Conservation (phyloP, 345 rosid genomes). For the Euphorbia tirucalli region DNA sequence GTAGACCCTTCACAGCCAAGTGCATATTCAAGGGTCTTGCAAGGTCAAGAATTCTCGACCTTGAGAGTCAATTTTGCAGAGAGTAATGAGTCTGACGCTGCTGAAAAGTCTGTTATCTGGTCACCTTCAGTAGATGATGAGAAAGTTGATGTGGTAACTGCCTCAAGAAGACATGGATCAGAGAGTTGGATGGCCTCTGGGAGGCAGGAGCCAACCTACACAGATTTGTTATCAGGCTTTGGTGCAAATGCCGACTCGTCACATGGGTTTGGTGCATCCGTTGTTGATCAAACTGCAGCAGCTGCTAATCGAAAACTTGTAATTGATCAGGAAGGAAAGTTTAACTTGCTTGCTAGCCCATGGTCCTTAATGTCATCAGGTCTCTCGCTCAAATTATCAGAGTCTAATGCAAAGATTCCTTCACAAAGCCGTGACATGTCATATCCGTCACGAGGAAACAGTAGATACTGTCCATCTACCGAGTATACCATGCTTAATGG, state of each 20-base stretch:
- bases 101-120: constrained; percentile 30
- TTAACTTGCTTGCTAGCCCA: constrained; percentile 26
- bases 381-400: constrained; percentile 32
- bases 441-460: constrained; percentile 21
- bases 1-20: constrained; percentile 34
- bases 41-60: constrained; percentile 51
- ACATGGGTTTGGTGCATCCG: constrained; percentile 18
- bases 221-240: constrained; percentile 38
- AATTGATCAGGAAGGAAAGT: constrained; percentile 30
- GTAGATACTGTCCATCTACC: constrained; percentile 20
- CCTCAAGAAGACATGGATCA: constrained; percentile 31
- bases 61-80: constrained; percentile 33
- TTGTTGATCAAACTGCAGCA: constrained; percentile 22
- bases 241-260: constrained; percentile 26
- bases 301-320: constrained; percentile 24
- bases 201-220: constrained; percentile 34
- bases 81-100: constrained; percentile 33
- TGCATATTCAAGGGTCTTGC: constrained; percentile 48
- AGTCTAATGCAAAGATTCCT: constrained; percentile 25
- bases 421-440: constrained; percentile 22
- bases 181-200: constrained; percentile 23
- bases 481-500: constrained; percentile 24
- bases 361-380: constrained; percentile 35
- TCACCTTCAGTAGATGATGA: constrained; percentile 33
- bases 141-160: constrained; percentile 22